These are phyloP conservation scores for Cordyceps tenuipes DNA, from an alignment of 2,329 filamentous ascomycete genomes.

Conservation along the genomic window DNA sequence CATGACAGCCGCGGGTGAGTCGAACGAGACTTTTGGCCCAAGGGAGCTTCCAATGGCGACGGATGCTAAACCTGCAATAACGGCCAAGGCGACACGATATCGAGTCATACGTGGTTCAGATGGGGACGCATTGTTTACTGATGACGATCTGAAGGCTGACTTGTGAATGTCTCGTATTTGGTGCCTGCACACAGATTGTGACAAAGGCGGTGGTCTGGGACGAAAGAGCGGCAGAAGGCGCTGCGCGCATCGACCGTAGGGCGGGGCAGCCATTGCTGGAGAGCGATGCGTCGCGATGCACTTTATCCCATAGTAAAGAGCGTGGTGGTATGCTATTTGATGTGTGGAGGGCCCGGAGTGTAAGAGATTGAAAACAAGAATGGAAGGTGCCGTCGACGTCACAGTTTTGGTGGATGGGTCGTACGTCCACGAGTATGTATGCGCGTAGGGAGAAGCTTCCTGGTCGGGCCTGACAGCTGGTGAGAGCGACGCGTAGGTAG, in stretches of 20 bases:
- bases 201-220: not conserved
- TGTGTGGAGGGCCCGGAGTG: not conserved
- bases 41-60: conserved; percentile 1
- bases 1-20: not conserved
- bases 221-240: conserved; percentile 5
- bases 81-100: not conserved
- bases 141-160: not conserved
- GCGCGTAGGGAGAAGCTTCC: not conserved
- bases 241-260: conserved; percentile 12
- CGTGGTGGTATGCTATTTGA: not conserved
- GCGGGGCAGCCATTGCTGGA: conserved; percentile 14
- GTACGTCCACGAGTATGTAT: not conserved
- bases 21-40: conserved; percentile 1
- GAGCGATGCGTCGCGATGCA: not conserved
- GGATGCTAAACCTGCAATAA: not conserved
- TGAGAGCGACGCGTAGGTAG: not conserved
- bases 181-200: not conserved
- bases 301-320: not conserved
- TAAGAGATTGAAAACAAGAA: not conserved
- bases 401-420: not conserved
- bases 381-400: not conserved
- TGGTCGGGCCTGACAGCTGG: not conserved
- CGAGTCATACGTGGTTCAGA: not conserved
- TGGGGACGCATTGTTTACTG: not conserved
- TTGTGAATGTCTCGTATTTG: not conserved